Evolutionary conservation across 805 yeast genomes (phyloP), one percentile per base, ranked within the genome.

Genomic region (Candida nonsorbophila): DNA sequence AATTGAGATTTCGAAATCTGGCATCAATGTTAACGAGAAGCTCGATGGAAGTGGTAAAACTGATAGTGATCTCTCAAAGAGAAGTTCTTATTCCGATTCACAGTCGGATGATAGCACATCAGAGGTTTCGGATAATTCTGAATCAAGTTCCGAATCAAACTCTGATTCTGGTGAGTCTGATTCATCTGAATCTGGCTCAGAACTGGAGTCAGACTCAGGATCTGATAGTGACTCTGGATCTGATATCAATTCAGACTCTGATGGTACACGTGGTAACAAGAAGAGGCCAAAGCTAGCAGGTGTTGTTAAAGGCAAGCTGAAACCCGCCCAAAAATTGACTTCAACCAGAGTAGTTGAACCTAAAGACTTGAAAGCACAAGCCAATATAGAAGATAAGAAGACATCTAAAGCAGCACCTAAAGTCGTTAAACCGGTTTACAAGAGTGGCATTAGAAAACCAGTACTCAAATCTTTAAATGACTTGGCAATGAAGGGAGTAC

Each of bases 401-500:
- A n/a, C n/a, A n/a, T n/a, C n/a, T n/a, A n/a, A n/a, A n/a, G n/a
- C n/a, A n/a, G n/a, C n/a, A n/a, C n/a, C n/a, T n/a, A n/a, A n/a
- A n/a, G n/a, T n/a, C n/a, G n/a, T n/a, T n/a, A n/a, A n/a, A n/a
- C n/a, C n/a, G n/a, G n/a, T n/a, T n/a, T n/a, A n/a, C n/a, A n/a
- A n/a, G n/a, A 21, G 16, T n/a, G 18, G 13, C 4, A 42, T 44
- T n/a, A 46, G 39, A 28, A 49, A 45, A 25, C 61, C 61, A 1
- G 70, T 79, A 0, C 62, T 75, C 30, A 41, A 51, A 11, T 72
- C 83, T 1, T 52, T 80, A 18, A 69, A 74, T 3, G 82, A 79
- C 36, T 55, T 80, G 34, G 77, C 69, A 4, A 63, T 69, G n/a
- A 62, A 79, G 29, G 86, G 84, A 4, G 67, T 79, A 8, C 87